Evolutionary conservation across 257 asterid species (phyloP), one percentile per base, ranked within the genome.

Genomic region (Petunia secreta): DNA sequence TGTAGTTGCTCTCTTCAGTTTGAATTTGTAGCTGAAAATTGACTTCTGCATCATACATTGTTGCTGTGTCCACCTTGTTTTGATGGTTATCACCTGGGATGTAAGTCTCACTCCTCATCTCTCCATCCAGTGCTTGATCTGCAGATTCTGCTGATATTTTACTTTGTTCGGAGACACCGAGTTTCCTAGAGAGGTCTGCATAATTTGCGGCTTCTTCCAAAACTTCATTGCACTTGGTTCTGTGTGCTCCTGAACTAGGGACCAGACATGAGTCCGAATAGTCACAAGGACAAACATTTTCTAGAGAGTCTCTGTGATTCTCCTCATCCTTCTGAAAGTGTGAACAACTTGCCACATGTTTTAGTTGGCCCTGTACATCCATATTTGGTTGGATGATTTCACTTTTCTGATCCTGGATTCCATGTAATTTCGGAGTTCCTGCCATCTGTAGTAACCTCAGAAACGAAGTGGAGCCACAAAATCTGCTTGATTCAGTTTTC

Each of bases 91-190:
- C 74, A 64, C 83, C 67, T 37, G 90, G 80, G 82, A 38, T 44
- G 58, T 77, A 86, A 80, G 85, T 85, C 85, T 87, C 85, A 85
- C 84, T 50, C 43, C 81, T 25, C 50, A 66, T 67, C 80, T 82
- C 84, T 86, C 85, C 88, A 87, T 50, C 69, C 60, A 86, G 77
- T 82, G 89, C 82, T 54, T 85, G 91, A 25, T 87, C 87, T 57
- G 87, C 90, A 79, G 93, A 92, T 86, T 91, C 94, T 76, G 90
- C 87, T 48, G 96, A 89, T 73, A 87, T 84, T 65, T 83, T 95
- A 84, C 96, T 92, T 86, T 80, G 87, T 87, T 87, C 95, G 38
- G 87, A 79, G 5, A 71, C 82, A 81, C 81, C 82, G 81, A 75
- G 83, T 83, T 82, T 91, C 60, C 83, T 81, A 2, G 68, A 79